These are phyloP conservation scores for Panicum miliaceum DNA, from an alignment of 176 grass and related monocot genomes.

Conservation along the genomic window DNA sequence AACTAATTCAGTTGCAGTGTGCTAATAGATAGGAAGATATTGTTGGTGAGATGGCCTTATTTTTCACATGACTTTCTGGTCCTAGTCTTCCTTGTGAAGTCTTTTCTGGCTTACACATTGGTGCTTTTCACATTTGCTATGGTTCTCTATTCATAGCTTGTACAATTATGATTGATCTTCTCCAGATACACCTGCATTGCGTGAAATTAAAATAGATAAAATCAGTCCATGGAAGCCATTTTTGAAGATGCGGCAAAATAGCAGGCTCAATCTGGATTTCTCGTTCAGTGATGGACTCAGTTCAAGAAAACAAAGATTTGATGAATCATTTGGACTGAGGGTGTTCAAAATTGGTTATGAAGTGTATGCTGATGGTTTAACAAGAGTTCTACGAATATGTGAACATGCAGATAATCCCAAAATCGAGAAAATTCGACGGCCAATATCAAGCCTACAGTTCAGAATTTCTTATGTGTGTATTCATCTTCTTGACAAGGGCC, in stretches of 20 bases:
- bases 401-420: conserved; percentile 53
- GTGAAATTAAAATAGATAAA: conserved; percentile 93
- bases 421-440: conserved; percentile 54
- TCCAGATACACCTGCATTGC: conserved; percentile 74
- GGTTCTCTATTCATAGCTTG: conserved; percentile 35
- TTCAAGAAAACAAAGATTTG: conserved; percentile 59
- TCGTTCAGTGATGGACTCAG: conserved; percentile 55
- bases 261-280: conserved; percentile 67
- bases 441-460: conserved; percentile 64
- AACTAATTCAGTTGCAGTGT: conserved; percentile 34
- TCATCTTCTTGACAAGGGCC: conserved; percentile 74
- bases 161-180: conserved; percentile 44
- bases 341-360: conserved; percentile 76
- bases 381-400: conserved; percentile 75
- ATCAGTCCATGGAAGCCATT: conserved; percentile 80
- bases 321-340: conserved; percentile 60
- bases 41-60: conserved; percentile 33
- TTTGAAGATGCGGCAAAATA: conserved; percentile 69
- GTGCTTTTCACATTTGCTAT: conserved; percentile 12
- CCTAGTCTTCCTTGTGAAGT: background rate
- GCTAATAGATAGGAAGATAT: conserved; percentile 16
- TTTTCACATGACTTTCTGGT: conserved; percentile 26
- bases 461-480: conserved; percentile 63
- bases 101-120: conserved; percentile 23
- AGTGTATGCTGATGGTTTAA: conserved; percentile 84